Evolutionary conservation across 805 yeast species (phyloP).

Genomic region (Sporopachydermia quercuum): DNA sequence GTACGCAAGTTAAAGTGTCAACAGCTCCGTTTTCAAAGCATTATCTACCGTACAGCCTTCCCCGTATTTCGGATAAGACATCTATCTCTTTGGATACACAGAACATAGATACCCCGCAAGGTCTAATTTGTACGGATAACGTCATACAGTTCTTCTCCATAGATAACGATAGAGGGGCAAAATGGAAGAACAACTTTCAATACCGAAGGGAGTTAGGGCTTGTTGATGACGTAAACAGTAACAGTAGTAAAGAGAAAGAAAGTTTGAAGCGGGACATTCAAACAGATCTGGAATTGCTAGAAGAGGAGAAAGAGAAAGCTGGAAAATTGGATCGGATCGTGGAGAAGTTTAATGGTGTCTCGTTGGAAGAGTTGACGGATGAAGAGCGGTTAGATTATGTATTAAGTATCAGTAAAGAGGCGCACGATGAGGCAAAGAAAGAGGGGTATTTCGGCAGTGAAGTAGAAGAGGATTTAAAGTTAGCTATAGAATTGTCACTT

Average conservation of each 20-base stretch:
- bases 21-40: not conserved
- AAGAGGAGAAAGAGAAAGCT: not conserved
- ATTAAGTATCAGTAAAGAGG: not conserved
- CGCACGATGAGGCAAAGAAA: not conserved
- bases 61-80: not conserved
- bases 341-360: not conserved
- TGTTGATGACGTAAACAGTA: not conserved
- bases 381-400: not conserved
- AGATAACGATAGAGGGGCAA: not conserved
- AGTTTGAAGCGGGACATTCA: not conserved
- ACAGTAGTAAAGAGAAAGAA: not conserved
- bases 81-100: not conserved
- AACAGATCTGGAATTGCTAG: not conserved
- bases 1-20: not conserved
- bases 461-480: too few relatives aligned
- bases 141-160: not conserved
- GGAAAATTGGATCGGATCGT: not conserved
- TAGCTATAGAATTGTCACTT: too few relatives aligned
- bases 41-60: not conserved
- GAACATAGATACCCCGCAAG: not conserved
- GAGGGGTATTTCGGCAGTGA: too few relatives aligned
- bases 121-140: not conserved
- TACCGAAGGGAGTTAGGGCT: not conserved
- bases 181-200: slow-evolving; percentile 1
- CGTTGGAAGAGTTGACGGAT: not conserved